These are phyloP conservation scores for Penicillium canescens DNA, from an alignment of 495 filamentous ascomycete species.

Conservation along the genomic window DNA sequence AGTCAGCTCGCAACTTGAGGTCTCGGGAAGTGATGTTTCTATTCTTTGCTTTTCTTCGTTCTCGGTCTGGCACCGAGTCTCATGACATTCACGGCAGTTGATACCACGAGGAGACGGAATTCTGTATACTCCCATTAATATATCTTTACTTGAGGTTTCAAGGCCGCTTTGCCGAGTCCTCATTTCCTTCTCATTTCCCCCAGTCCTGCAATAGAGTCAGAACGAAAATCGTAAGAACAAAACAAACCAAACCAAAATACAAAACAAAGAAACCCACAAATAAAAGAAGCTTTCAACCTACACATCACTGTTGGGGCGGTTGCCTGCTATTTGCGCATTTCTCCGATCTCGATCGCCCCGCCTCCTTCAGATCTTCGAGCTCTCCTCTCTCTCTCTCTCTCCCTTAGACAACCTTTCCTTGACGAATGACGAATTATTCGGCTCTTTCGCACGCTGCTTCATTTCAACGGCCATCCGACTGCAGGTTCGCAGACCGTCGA, in stretches of 20 bases:
- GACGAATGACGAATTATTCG: slow-evolving; percentile 26
- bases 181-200: too few relatives aligned
- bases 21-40: background rate
- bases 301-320: background rate
- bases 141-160: background rate
- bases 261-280: background rate
- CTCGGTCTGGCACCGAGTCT: slow-evolving; percentile 24
- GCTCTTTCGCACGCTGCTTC: slow-evolving; percentile 6
- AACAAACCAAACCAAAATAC: background rate
- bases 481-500: slow-evolving; percentile 35
- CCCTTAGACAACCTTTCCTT: slow-evolving; percentile 17
- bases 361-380: slow-evolving; percentile 2
- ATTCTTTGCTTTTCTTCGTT: slow-evolving; percentile 1
- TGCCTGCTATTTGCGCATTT: slow-evolving; percentile 5
- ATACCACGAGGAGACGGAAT: background rate
- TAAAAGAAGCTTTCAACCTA: slow-evolving; percentile 2
- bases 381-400: slow-evolving; percentile 17
- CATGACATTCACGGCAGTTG: slow-evolving; percentile 21
- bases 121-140: background rate
- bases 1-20: background rate
- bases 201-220: background rate
- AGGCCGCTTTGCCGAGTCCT: too few relatives aligned
- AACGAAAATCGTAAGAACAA: background rate
- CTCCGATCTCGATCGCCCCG: slow-evolving; percentile 9
- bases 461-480: slow-evolving; percentile 23